A percentile compares a stretch with the other conserved stretches of the same genome.
phyloP scores from a whole-genome alignment of 129 eudicot species.

The Mikania micrantha region DNA sequence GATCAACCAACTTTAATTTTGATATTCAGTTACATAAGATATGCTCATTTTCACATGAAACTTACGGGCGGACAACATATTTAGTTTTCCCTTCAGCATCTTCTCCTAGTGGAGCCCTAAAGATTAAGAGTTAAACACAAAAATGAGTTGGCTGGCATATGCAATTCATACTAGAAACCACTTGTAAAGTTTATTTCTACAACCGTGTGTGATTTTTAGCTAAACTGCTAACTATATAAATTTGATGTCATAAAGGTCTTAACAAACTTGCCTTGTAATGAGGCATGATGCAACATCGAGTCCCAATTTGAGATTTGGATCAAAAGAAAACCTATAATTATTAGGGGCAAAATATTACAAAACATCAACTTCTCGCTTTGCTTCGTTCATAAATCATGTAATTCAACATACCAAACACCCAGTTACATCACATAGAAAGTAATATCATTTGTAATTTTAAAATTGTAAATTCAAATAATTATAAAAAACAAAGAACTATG shows the following conservation, averaged over 20 bases:
- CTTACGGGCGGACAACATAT: constrained; percentile 97
- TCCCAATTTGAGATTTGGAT: constrained; percentile 75
- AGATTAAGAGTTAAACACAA: constrained; percentile 4
- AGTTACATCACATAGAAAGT: not conserved
- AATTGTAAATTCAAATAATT: not conserved
- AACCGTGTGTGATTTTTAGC: not conserved
- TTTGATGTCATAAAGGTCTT: not conserved
- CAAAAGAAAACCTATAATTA: constrained; percentile 77
- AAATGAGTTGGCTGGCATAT: constrained; percentile 2
- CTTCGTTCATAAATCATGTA: not conserved
- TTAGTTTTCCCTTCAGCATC: constrained; percentile 86
- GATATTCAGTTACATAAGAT: not conserved
- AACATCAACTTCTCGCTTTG: constrained; percentile 4
- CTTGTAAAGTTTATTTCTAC: constrained; percentile 5
- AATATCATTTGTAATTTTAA: not conserved
- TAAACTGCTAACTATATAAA: not conserved
- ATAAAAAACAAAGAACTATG: not conserved
- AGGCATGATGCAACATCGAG: constrained; percentile 94
- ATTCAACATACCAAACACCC: not conserved
- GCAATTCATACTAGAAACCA: not conserved
- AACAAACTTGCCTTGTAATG: constrained; percentile 60
- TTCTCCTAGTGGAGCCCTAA: constrained; percentile 76
- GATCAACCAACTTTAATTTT: constrained; percentile 1
- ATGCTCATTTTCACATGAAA: constrained; percentile 3
- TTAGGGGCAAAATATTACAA: constrained; percentile 12